Base-by-base conservation (phyloP, 169 alveolate species). In the Amoebophrya sp. region DNA sequence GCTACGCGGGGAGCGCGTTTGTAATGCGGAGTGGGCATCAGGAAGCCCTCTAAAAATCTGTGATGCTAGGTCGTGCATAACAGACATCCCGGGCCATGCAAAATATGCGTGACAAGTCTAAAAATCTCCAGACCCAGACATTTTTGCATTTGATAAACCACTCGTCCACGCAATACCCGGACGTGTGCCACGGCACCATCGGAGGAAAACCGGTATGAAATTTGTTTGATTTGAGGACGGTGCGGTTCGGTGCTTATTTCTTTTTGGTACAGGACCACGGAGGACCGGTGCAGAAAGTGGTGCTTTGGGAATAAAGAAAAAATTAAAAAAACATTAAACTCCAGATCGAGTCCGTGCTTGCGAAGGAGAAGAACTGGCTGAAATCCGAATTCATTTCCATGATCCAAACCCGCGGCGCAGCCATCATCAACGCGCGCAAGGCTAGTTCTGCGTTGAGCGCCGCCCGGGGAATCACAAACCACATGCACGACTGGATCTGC, bases 81-180 rank as follows among this genome's bases (percentile, higher is more conserved):
- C n/a, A n/a, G n/a, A n/a, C n/a, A n/a, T n/a, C n/a, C n/a, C n/a
- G n/a, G n/a, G n/a, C n/a, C n/a, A n/a, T n/a, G n/a, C n/a, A n/a
- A n/a, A n/a, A n/a, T n/a, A n/a, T n/a, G n/a, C n/a, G n/a, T n/a
- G n/a, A n/a, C n/a, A n/a, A n/a, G n/a, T n/a, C n/a, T n/a, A n/a
- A n/a, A n/a, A n/a, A n/a, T n/a, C n/a, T n/a, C n/a, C n/a, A n/a
- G n/a, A n/a, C n/a, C n/a, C n/a, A n/a, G n/a, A n/a, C n/a, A n/a
- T n/a, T n/a, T n/a, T n/a, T n/a, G n/a, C n/a, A n/a, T n/a, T n/a
- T n/a, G n/a, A n/a, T n/a, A n/a, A n/a, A n/a, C n/a, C n/a, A n/a
- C n/a, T n/a, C n/a, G 32, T 89, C 95, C 40, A 95, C 97, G 54
- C 93, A 94, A 89, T 95, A 93, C 90, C 96, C 97, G 90, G 95